phyloP scores from a whole-genome alignment of 805 yeast species.

The Candida xyloterini region DNA sequence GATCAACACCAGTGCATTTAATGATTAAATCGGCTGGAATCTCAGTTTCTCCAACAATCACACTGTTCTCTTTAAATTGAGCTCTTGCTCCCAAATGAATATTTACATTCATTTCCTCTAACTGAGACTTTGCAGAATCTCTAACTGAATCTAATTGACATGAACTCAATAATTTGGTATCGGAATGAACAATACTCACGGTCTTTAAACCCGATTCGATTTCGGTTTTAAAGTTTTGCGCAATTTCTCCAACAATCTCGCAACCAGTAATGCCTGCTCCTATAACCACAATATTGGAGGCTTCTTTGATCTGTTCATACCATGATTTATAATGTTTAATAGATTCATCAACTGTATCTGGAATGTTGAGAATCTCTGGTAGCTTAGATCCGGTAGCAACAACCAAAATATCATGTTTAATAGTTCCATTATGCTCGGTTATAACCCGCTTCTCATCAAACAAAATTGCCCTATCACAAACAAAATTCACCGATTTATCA shows the following conservation, averaged over 20 bases:
- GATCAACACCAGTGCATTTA: constrained; percentile 11
- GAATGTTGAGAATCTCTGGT: constrained; percentile 24
- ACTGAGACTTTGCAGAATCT: constrained; percentile 4
- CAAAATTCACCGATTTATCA: constrained; percentile 20
- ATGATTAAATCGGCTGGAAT: constrained; percentile 11
- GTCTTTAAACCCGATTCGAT: constrained; percentile 19
- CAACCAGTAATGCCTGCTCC: constrained; percentile 35
- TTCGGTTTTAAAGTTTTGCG: constrained; percentile 18
- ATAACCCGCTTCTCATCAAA: constrained; percentile 20
- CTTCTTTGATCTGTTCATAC: constrained; percentile 16
- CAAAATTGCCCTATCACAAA: constrained; percentile 20
- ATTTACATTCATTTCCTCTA: constrained; percentile 5
- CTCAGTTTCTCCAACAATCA: constrained; percentile 8
- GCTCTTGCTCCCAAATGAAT: constrained; percentile 11
- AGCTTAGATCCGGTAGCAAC: constrained; percentile 33
- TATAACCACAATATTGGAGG: constrained; percentile 28
- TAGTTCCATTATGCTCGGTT: constrained; percentile 10
- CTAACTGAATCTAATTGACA: constrained; percentile 1
- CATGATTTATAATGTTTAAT: constrained; percentile 15
- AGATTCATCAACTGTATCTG: constrained; percentile 10
- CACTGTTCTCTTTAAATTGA: background rate
- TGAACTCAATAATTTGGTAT: constrained; percentile 10
- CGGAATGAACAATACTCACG: constrained; percentile 25
- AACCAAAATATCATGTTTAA: constrained; percentile 26
- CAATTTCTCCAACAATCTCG: constrained; percentile 34